Conservation (phyloP, 2,329 filamentous ascomycete species). For the Ophiosphaerella korrae region DNA sequence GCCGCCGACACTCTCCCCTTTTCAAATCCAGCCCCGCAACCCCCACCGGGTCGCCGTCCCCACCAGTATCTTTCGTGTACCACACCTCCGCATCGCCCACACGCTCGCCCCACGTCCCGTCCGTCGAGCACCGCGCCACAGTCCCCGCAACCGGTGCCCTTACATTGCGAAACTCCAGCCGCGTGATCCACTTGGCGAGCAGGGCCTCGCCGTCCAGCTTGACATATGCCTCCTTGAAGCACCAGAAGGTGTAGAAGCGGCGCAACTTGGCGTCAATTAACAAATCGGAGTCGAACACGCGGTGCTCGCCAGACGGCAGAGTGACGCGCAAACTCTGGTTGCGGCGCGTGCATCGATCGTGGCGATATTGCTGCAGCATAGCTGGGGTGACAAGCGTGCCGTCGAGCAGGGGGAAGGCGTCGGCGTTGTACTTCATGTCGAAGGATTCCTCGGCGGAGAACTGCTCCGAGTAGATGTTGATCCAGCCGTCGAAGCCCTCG, state of each 20-base stretch:
- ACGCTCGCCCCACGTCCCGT: slow-evolving; percentile 54
- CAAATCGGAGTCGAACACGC: slow-evolving; percentile 49
- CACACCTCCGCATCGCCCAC: slow-evolving; percentile 57
- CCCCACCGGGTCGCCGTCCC: slow-evolving; percentile 7
- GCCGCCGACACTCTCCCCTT: slow-evolving; percentile 16
- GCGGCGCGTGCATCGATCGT: slow-evolving; percentile 50
- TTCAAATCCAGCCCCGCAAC: slow-evolving; percentile 1
- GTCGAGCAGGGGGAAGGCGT: slow-evolving; percentile 52
- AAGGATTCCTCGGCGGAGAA: slow-evolving; percentile 66
- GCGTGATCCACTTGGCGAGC: slow-evolving; percentile 72
- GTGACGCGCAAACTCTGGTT: slow-evolving; percentile 47
- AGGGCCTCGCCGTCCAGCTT: slow-evolving; percentile 83
- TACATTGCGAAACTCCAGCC: slow-evolving; percentile 71
- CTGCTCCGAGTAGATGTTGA: slow-evolving; percentile 74
- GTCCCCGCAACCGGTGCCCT: slow-evolving; percentile 53
- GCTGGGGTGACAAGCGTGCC: slow-evolving; percentile 48
- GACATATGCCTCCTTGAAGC: slow-evolving; percentile 79
- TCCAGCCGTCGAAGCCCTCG: slow-evolving; percentile 69
- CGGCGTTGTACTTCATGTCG: slow-evolving; percentile 63
- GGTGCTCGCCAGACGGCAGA: slow-evolving; percentile 42
- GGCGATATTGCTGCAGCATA: slow-evolving; percentile 46
- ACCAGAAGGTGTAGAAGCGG: slow-evolving; percentile 79
- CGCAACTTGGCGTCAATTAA: slow-evolving; percentile 67
- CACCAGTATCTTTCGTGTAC: slow-evolving; percentile 40
- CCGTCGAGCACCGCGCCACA: slow-evolving; percentile 49